Evolutionary conservation across 2,329 filamentous ascomycete genomes (phyloP).

Genomic region (Colletotrichum chlorophyti): DNA sequence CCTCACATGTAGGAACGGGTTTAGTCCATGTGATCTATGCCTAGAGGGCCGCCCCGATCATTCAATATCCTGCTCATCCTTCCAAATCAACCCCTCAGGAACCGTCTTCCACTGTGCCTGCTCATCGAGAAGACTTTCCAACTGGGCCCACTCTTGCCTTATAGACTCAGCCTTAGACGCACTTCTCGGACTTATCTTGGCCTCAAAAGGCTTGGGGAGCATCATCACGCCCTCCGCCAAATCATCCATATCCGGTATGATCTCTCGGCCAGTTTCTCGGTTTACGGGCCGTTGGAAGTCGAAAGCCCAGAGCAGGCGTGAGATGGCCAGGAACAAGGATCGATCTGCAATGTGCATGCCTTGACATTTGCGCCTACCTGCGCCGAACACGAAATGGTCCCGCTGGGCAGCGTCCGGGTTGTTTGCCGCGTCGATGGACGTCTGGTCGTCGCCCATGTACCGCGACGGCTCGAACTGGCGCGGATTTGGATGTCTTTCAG

Average conservation of each 20-base stretch:
- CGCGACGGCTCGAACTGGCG: constrained; percentile 49
- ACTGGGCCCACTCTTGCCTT: constrained; percentile 4
- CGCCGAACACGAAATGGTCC: constrained; percentile 40
- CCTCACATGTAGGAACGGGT: too few species aligned
- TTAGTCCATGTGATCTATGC: too few species aligned
- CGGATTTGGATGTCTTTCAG: constrained; percentile 46
- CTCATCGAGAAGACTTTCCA: constrained; percentile 1
- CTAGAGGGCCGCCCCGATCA: too few species aligned
- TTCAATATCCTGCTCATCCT: too few species aligned
- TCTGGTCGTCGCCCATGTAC: constrained; percentile 36
- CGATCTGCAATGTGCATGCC: constrained; percentile 58
- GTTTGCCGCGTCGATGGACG: constrained; percentile 13
- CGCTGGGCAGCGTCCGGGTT: constrained; percentile 43
- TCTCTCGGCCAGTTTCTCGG: constrained; percentile 19
- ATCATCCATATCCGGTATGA: constrained; percentile 43
- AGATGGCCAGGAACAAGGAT: constrained; percentile 53
- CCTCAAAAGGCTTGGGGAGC: constrained; percentile 14
- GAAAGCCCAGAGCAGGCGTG: constrained; percentile 61
- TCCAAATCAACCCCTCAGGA: constrained; percentile 1
- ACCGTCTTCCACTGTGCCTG: constrained; percentile 12
- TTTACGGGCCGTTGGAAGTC: constrained; percentile 38
- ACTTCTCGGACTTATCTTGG: constrained; percentile 20
- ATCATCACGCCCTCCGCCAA: constrained; percentile 4
- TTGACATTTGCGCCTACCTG: constrained; percentile 31
- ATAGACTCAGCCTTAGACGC: neutral